Percentiles rank a stretch among this genome's conserved stretches.
phyloP scores from a whole-genome alignment of 768 basidiomycete species.

The Roridomyces roridus region DNA sequence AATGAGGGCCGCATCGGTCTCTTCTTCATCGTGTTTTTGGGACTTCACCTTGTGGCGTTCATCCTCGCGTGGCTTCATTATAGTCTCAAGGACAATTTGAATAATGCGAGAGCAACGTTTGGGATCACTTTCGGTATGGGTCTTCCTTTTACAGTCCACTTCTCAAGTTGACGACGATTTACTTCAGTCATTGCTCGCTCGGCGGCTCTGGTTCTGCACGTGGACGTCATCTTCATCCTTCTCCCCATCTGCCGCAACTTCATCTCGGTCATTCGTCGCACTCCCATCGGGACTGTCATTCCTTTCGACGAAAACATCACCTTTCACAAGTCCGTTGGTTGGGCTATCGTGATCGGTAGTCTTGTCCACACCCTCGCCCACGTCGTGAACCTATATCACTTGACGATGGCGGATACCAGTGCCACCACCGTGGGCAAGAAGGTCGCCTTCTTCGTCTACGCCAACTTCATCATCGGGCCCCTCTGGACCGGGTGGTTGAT shows the following conservation, averaged over 20 bases:
- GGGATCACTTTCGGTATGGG: constrained; percentile 80
- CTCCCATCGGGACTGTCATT: constrained; percentile 83
- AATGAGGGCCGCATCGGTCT: constrained; percentile 85
- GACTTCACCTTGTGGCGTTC: constrained; percentile 81
- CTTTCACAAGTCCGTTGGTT: constrained; percentile 90
- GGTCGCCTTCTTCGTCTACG: constrained; percentile 70
- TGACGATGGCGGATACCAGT: constrained; percentile 61
- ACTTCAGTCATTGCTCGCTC: constrained; percentile 80
- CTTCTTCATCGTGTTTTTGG: constrained; percentile 82
- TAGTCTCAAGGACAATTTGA: constrained; percentile 78
- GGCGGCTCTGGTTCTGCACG: constrained; percentile 88
- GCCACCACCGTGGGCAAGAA: constrained; percentile 61
- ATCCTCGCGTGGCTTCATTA: constrained; percentile 82
- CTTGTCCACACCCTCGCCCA: constrained; percentile 83
- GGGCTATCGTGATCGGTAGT: constrained; percentile 85
- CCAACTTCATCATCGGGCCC: constrained; percentile 81
- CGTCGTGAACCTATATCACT: constrained; percentile 82
- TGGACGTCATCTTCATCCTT: constrained; percentile 93
- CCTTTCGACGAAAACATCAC: constrained; percentile 94
- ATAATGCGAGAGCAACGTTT: constrained; percentile 68
- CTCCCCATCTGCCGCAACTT: constrained; percentile 96
- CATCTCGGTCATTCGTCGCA: constrained; percentile 86
- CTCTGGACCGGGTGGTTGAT: constrained; percentile 71
- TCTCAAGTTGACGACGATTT: too few relatives aligned
- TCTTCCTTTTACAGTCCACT: not conserved